phyloP scores from a whole-genome alignment of 1,139 yeast species.

The Lodderomyces pseudojiufengensis region DNA sequence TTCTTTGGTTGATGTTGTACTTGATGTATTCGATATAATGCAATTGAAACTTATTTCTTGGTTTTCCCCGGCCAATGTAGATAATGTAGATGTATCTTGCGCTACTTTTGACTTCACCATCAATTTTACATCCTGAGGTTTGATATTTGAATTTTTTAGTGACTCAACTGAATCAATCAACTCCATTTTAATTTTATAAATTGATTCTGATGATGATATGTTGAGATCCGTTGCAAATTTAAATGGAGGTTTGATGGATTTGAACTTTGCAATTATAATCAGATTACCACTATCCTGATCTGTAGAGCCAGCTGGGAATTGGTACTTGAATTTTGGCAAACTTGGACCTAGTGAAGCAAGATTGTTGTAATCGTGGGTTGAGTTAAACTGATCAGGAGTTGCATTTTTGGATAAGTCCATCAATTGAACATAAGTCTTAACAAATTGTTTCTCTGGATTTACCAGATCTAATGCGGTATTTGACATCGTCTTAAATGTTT shows the following conservation, averaged over 20 bases:
- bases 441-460: slow-evolving; percentile 24
- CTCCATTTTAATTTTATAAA: slow-evolving; percentile 32
- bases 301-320: slow-evolving; percentile 23
- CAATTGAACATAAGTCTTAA: slow-evolving; percentile 33
- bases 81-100: slow-evolving; percentile 32
- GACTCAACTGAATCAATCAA: slow-evolving; percentile 27
- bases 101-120: slow-evolving; percentile 44
- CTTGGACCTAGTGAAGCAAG: slow-evolving; percentile 41
- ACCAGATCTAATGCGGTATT: slow-evolving; percentile 6
- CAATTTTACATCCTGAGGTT: slow-evolving; percentile 33
- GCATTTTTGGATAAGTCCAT: slow-evolving; percentile 25
- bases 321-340: slow-evolving; percentile 29
- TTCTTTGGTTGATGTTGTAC: slow-evolving; percentile 1
- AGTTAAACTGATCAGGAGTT: slow-evolving; percentile 25
- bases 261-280: slow-evolving; percentile 23
- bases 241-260: slow-evolving; percentile 45
- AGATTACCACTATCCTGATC: background rate
- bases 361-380: slow-evolving; percentile 30
- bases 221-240: slow-evolving; percentile 30
- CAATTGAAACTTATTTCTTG: slow-evolving; percentile 30
- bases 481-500: too few species aligned
- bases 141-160: slow-evolving; percentile 21
- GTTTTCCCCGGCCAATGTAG: slow-evolving; percentile 17
- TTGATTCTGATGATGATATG: slow-evolving; percentile 24
- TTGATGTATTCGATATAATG: slow-evolving; percentile 29